Evolutionary conservation across 495 filamentous ascomycete genomes (phyloP).

Genomic region (Lasiosphaeriaceae sp.): DNA sequence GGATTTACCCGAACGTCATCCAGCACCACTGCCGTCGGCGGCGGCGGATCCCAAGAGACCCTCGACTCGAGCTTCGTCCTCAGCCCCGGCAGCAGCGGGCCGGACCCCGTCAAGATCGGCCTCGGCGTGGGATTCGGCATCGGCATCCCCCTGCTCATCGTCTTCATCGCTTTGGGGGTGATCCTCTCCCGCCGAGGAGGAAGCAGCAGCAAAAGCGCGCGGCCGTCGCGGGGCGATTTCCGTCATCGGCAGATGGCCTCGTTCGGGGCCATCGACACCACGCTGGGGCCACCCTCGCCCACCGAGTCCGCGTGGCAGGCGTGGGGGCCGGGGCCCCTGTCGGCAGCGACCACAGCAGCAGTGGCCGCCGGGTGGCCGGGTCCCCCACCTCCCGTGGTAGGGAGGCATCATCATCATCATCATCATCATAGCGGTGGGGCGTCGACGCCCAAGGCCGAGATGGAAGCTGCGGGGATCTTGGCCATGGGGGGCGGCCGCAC

Average conservation of each 20-base stretch:
- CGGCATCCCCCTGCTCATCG: slow-evolving; percentile 13
- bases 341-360: not conserved
- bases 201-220: not conserved
- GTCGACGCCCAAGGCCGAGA: not conserved
- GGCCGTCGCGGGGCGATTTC: not conserved
- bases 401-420: too few relatives aligned
- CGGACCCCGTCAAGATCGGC: slow-evolving; percentile 7
- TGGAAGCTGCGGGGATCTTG: not conserved
- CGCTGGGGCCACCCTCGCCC: not conserved
- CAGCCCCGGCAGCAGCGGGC: not conserved
- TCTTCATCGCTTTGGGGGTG: slow-evolving; percentile 1
- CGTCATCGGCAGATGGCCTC: not conserved
- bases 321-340: not conserved
- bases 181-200: not conserved
- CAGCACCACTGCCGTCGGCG: not conserved
- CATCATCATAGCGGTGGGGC: not conserved
- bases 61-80: not conserved
- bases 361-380: not conserved
- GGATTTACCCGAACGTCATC: not conserved
- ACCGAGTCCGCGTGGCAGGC: not conserved
- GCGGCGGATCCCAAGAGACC: not conserved
- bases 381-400: not conserved
- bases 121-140: slow-evolving; percentile 18
- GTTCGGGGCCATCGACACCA: not conserved
- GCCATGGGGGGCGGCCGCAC: too few relatives aligned